Percentiles rank a stretch among this genome's conserved stretches.
Evolutionary conservation across 495 filamentous ascomycete species (phyloP).

Genomic region (Gamarada debralockiae): DNA sequence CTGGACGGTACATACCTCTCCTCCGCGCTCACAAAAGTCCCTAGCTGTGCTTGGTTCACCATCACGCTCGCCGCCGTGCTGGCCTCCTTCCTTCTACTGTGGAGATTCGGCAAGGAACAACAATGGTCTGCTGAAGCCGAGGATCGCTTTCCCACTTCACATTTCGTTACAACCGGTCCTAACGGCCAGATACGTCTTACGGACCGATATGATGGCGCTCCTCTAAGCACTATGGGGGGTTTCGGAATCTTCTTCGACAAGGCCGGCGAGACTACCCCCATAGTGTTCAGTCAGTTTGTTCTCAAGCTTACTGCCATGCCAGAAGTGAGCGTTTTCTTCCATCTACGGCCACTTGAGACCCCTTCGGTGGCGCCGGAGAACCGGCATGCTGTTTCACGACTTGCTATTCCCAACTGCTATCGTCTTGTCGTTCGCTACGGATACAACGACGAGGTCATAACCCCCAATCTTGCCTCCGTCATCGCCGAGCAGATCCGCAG

Average conservation of each 20-base stretch:
- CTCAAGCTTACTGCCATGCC: slow-evolving; percentile 53
- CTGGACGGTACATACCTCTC: slow-evolving; percentile 63
- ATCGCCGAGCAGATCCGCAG: slow-evolving; percentile 58
- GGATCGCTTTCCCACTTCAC: slow-evolving; percentile 47
- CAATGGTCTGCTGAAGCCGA: slow-evolving; percentile 64
- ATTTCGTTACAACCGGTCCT: slow-evolving; percentile 36
- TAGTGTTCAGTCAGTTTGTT: slow-evolving; percentile 58
- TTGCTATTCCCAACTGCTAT: slow-evolving; percentile 52
- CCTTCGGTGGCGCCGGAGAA: slow-evolving; percentile 39
- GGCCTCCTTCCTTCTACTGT: slow-evolving; percentile 55
- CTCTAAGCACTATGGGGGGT: slow-evolving; percentile 42
- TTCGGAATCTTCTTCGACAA: slow-evolving; percentile 66
- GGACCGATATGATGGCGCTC: slow-evolving; percentile 39
- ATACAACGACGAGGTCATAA: slow-evolving; percentile 66
- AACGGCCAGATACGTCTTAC: no score
- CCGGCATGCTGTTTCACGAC: slow-evolving; percentile 33
- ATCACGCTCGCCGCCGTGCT: slow-evolving; percentile 54
- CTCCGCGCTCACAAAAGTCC: slow-evolving; percentile 62
- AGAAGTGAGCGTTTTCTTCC: slow-evolving; percentile 58
- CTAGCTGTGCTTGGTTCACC: slow-evolving; percentile 70
- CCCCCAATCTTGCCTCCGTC: slow-evolving; percentile 51
- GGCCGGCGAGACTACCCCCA: slow-evolving; percentile 48
- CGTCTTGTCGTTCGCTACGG: slow-evolving; percentile 63
- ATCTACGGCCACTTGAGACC: slow-evolving; percentile 51
- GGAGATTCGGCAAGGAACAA: slow-evolving; percentile 69